phyloP scores from a whole-genome alignment of 2,329 filamentous ascomycete genomes.

The Exophiala sp. region DNA sequence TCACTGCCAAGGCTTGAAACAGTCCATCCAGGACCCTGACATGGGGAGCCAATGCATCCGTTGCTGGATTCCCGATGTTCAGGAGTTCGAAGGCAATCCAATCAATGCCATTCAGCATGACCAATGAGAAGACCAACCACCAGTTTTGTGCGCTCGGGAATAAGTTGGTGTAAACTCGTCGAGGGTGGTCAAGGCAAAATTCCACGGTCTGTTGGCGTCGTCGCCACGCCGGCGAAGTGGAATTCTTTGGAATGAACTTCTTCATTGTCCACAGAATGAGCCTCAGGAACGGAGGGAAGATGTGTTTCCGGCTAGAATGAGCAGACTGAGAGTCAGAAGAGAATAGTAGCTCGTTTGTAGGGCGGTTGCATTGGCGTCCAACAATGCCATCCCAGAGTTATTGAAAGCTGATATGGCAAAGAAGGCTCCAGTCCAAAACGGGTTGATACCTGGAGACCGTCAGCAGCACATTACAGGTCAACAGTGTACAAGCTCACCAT shows the following conservation, averaged over 20 bases:
- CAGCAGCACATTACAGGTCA: background rate
- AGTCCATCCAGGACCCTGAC: constrained; percentile 54
- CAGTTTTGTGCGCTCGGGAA: constrained; percentile 60
- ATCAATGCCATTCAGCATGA: constrained; percentile 54
- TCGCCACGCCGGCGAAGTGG: constrained; percentile 33
- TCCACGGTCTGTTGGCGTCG: constrained; percentile 45
- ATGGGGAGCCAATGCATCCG: constrained; percentile 41
- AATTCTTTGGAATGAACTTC: constrained; percentile 42
- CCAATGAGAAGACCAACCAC: constrained; percentile 52
- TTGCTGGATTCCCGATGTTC: constrained; percentile 50
- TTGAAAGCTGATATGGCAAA: constrained; percentile 50
- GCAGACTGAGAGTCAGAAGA: constrained; percentile 33
- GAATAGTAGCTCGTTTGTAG: constrained; percentile 33
- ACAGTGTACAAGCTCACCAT: constrained; percentile 3
- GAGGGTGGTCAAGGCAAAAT: constrained; percentile 61
- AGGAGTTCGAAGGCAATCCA: constrained; percentile 42
- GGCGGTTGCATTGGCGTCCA: constrained; percentile 48
- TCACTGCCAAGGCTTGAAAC: constrained; percentile 55
- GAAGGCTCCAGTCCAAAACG: constrained; percentile 44
- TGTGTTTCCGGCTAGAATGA: constrained; percentile 39
- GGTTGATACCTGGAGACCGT: constrained; percentile 33
- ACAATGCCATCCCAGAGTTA: constrained; percentile 47
- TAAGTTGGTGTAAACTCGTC: constrained; percentile 60
- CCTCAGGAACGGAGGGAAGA: constrained; percentile 56
- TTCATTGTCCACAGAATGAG: constrained; percentile 57